These are phyloP conservation scores for Porogramme epimiltina DNA, from an alignment of 1,284 basidiomycete genomes.

Conservation along the genomic window DNA sequence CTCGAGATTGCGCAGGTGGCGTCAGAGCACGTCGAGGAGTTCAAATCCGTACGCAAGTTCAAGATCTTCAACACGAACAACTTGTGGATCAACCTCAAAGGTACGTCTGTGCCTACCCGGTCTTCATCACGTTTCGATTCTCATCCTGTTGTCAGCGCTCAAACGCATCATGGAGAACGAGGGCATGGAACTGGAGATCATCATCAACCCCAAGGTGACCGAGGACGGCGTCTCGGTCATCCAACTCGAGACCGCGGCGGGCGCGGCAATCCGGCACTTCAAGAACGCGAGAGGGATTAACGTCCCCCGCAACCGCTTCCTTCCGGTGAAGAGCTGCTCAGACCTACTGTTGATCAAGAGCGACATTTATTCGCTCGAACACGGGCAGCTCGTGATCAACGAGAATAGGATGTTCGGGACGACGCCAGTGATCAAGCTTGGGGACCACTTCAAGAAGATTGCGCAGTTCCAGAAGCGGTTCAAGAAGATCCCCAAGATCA, in stretches of 20 bases:
- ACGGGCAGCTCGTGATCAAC: slow-evolving; percentile 94
- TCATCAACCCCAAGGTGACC: slow-evolving; percentile 92
- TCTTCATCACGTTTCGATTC: slow-evolving; percentile 38
- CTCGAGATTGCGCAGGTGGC: slow-evolving; percentile 99
- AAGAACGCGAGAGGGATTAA: slow-evolving; percentile 95
- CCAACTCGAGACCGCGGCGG: slow-evolving; percentile 92
- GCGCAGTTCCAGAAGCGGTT: slow-evolving; percentile 97
- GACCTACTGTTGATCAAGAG: slow-evolving; percentile 96
- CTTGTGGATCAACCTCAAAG: slow-evolving; percentile 93
- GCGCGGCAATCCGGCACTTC: slow-evolving; percentile 98
- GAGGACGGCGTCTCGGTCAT: slow-evolving; percentile 90
- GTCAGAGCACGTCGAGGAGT: slow-evolving; percentile 97
- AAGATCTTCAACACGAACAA: slow-evolving; percentile 99
- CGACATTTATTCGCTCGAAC: slow-evolving; percentile 93
- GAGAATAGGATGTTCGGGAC: slow-evolving; percentile 89
- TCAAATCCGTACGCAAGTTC: slow-evolving; percentile 94
- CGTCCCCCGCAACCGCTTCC: slow-evolving; percentile 95
- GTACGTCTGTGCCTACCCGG: slow-evolving; percentile 33
- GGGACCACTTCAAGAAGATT: slow-evolving; percentile 94
- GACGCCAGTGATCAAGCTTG: slow-evolving; percentile 97
- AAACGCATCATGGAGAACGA: slow-evolving; percentile 94
- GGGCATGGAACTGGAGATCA: slow-evolving; percentile 90
- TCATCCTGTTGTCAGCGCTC: slow-evolving; percentile 42
- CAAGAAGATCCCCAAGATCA: slow-evolving; percentile 94
- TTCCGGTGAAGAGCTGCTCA: slow-evolving; percentile 93